These are phyloP conservation scores for Fallopia convolvulus DNA, from an alignment of 148 eudicot genomes.

Conservation along the genomic window DNA sequence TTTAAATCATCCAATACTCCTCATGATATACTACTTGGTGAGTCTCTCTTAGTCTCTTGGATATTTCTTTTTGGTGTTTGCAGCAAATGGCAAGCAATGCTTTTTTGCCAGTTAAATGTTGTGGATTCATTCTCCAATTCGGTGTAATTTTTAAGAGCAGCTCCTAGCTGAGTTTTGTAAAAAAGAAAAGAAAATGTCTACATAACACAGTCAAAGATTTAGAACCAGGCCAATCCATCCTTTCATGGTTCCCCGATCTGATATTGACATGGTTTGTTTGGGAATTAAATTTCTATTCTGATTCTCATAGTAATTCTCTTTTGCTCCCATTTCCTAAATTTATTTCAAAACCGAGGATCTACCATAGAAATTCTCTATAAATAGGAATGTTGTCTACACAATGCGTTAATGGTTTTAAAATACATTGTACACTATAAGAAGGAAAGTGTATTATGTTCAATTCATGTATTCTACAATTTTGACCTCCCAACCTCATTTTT, in stretches of 20 bases:
- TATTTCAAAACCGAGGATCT: background rate
- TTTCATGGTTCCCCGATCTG: background rate
- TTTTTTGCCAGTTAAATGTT: background rate
- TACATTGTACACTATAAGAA: background rate
- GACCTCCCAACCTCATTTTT: too few species aligned
- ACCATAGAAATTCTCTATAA: background rate
- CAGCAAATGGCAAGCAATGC: background rate
- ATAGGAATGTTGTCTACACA: background rate
- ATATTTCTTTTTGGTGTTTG: background rate
- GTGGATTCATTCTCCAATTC: background rate
- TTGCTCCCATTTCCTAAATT: background rate
- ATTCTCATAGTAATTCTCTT: background rate
- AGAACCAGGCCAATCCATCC: background rate
- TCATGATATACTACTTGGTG: slow-evolving; percentile 75
- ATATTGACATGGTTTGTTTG: background rate
- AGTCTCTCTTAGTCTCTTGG: slow-evolving; percentile 7
- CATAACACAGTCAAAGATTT: background rate
- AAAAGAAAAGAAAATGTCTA: background rate
- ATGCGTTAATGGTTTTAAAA: background rate
- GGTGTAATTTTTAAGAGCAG: background rate
- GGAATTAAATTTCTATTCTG: background rate
- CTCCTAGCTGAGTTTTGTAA: background rate
- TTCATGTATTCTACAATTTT: background rate
- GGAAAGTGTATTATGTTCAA: background rate
- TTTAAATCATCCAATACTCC: slow-evolving; percentile 74